Percentiles rank a stretch among this genome's conserved stretches.
Conservation (phyloP, 2,329 filamentous ascomycete species). For the Fusarium albidum region DNA sequence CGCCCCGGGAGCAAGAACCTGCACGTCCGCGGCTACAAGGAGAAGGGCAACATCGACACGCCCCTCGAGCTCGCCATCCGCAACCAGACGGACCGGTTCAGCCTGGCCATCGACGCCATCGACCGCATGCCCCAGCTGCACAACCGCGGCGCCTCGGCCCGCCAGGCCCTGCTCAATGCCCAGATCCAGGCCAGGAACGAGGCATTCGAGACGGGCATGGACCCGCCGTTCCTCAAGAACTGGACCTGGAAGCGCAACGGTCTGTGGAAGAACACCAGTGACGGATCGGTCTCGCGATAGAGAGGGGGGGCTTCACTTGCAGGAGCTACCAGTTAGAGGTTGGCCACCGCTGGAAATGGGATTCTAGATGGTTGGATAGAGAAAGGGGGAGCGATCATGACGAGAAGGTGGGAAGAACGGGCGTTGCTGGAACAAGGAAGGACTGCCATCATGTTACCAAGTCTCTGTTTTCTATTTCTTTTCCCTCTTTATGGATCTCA, state of each 20-base stretch:
- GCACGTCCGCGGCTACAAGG: constrained; percentile 80
- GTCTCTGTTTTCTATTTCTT: constrained; percentile 27
- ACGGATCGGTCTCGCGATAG: constrained; percentile 38
- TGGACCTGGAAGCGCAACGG: constrained; percentile 70
- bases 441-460: constrained; percentile 23
- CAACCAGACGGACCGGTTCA: constrained; percentile 81
- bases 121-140: constrained; percentile 70
- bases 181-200: constrained; percentile 70
- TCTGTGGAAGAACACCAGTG: constrained; percentile 46
- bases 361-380: constrained; percentile 29
- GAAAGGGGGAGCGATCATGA: constrained; percentile 7
- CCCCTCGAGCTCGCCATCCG: constrained; percentile 80
- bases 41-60: constrained; percentile 87
- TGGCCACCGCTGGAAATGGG: constrained; percentile 10
- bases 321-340: background rate
- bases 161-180: constrained; percentile 70
- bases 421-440: constrained; percentile 30
- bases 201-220: constrained; percentile 75
- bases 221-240: constrained; percentile 70
- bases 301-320: constrained; percentile 4
- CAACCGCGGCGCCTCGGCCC: constrained; percentile 68
- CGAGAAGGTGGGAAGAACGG: constrained; percentile 22
- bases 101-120: constrained; percentile 78
- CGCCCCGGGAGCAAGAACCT: constrained; percentile 73
- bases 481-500: constrained; percentile 24